Conservation (phyloP, 805 yeast genomes). For the Nakazawaea holstii region DNA sequence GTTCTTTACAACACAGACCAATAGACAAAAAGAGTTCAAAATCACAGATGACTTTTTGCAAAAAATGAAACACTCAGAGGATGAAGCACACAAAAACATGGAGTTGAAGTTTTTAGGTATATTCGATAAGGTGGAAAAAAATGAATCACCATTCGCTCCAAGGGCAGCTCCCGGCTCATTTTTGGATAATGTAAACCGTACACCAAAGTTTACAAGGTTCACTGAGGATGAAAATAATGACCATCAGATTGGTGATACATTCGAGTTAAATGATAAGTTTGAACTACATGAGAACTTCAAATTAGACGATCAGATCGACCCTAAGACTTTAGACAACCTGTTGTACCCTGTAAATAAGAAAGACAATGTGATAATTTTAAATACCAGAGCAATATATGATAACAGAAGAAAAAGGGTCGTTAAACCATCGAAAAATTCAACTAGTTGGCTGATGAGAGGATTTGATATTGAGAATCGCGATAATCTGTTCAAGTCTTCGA, state of each 20-base stretch:
- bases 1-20: not conserved
- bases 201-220: too few species aligned
- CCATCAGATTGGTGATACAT: too few species aligned
- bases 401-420: not conserved
- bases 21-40: not conserved
- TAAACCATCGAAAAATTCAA: not conserved
- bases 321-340: not conserved
- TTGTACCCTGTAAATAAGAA: not conserved
- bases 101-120: not conserved
- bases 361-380: slow-evolving; percentile 1
- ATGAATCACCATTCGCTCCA: not conserved
- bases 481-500: not conserved
- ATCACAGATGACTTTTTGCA: slow-evolving; percentile 1
- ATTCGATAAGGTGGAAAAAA: too few species aligned
- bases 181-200: too few species aligned
- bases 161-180: not conserved
- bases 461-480: not conserved
- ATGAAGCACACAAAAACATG: not conserved
- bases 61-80: not conserved
- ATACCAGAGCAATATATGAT: not conserved
- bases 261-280: too few species aligned
- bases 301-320: not conserved
- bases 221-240: too few species aligned
- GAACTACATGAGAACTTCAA: not conserved
- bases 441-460: not conserved